Base-by-base conservation (phyloP, 352 stramenopile genomes). In the Globisporangium orthogonon region DNA sequence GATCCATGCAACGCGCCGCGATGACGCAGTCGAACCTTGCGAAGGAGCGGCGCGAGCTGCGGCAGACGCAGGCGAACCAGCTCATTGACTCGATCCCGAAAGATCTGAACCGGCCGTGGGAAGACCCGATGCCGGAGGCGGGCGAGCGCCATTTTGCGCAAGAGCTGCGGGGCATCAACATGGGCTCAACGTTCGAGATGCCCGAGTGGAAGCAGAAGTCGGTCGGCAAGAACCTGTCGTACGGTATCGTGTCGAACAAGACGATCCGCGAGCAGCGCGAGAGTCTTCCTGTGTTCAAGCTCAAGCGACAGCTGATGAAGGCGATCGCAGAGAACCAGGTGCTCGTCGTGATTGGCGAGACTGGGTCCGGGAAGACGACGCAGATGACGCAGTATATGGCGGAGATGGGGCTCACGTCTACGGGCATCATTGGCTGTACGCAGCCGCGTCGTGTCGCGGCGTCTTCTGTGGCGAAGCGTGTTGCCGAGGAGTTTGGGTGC, bases 371-470 rank as follows among this genome's bases (percentile, higher is more conserved):
- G 40, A 99, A 99, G 70, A 99, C 97, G 4, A 99, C 97, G 4
- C 97, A 99, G 70, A 98, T 99, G 94, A 99, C 97, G 4, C 98
- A 99, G 70, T 99, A 99, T 71, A 97, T 99, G 83, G 92, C 90
- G 14, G 97, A 99, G 72, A 93, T 98, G 72, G 97, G 96, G 0
- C 71, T 98, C 2, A 98, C 92, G n/a, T 96, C 94, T n/a, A 93
- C 87, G 30, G 94, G 86, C 3, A 97, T 98, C 17, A 98, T 99
- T 55, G 88, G 98, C 0, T 99, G 96, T 63, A 99, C 97, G 17
- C 97, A 99, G 76, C 97, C 97, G 10, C 86, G 97, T 64, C 90
- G 97, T 74, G 96, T 99, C 15, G 97, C 97, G 18, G 97, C 97
- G 28, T 98, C 97, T 7, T 98, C 91, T 3, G 94, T 99, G 5